A percentile compares a stretch with the other conserved stretches of the same genome.
phyloP scores from a whole-genome alignment of 495 filamentous ascomycete genomes.

The Rhizodiscina lignyota region DNA sequence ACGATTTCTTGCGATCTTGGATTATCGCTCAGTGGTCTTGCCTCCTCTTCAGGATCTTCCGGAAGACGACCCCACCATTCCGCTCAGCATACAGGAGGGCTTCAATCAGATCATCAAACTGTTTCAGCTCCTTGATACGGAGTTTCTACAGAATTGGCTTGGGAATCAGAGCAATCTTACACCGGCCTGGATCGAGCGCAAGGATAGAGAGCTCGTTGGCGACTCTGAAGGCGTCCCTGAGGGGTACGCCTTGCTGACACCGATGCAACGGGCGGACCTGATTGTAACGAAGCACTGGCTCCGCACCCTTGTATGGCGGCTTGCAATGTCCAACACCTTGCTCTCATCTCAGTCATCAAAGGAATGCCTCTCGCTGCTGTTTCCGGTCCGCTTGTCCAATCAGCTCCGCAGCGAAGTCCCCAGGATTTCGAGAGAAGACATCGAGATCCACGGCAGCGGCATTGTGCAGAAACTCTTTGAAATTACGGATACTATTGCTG shows the following conservation, averaged over 20 bases:
- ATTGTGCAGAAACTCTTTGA: conserved; percentile 44
- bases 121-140: conserved; percentile 10
- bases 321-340: conserved; percentile 36
- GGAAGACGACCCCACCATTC: conserved; percentile 8
- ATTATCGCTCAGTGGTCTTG: conserved; percentile 9
- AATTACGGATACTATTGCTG: conserved; percentile 35
- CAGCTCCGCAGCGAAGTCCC: conserved; percentile 36
- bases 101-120: conserved; percentile 15
- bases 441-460: conserved; percentile 44
- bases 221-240: conserved; percentile 10
- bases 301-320: conserved; percentile 41
- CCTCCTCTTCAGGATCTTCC: conserved; percentile 7
- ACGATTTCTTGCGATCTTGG: conserved; percentile 11
- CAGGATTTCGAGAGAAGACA: conserved; percentile 31
- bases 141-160: conserved; percentile 13
- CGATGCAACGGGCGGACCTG: conserved; percentile 44
- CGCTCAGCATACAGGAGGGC: conserved; percentile 7
- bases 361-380: conserved; percentile 36
- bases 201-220: conserved; percentile 16
- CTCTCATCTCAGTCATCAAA: conserved; percentile 26
- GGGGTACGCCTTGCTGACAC: conserved; percentile 18
- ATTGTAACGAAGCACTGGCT: conserved; percentile 48
- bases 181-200: conserved; percentile 10
- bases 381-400: conserved; percentile 39
- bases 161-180: neutral